phyloP scores from a whole-genome alignment of 805 yeast species.

The Huiozyma sinensis region DNA sequence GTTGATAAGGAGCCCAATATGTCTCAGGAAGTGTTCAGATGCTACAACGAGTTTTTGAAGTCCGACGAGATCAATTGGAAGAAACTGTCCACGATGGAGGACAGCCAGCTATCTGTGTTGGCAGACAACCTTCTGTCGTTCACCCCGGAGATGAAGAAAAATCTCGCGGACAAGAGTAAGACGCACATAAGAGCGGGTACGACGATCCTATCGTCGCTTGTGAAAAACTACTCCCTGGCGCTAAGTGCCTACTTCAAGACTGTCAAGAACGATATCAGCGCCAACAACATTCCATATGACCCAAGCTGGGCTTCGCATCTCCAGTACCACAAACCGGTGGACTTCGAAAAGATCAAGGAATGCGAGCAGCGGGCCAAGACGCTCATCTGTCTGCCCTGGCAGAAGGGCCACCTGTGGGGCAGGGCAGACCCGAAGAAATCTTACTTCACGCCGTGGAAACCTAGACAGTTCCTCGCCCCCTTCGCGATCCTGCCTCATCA shows the following conservation, averaged over 20 bases:
- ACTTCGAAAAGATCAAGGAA: slow-evolving; percentile 38
- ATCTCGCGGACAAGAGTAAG: slow-evolving; percentile 16
- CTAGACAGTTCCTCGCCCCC: slow-evolving; percentile 87
- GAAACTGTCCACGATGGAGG: slow-evolving; percentile 5
- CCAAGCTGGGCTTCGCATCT: slow-evolving; percentile 43
- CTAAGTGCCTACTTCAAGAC: slow-evolving; percentile 26
- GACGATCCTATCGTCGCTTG: slow-evolving; percentile 17
- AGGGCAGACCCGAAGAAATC: slow-evolving; percentile 66
- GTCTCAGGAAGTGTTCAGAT: slow-evolving; percentile 12
- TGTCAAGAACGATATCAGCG: slow-evolving; percentile 11
- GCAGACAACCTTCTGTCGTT: slow-evolving; percentile 13
- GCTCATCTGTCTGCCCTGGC: slow-evolving; percentile 67
- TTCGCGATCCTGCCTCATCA: slow-evolving; percentile 89
- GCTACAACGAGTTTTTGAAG: slow-evolving; percentile 17
- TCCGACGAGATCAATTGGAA: slow-evolving; percentile 12
- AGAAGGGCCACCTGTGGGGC: slow-evolving; percentile 62
- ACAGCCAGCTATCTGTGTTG: slow-evolving; percentile 8
- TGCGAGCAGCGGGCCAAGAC: slow-evolving; percentile 38
- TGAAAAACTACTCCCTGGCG: slow-evolving; percentile 14
- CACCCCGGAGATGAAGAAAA: slow-evolving; percentile 14
- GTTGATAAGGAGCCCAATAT: slow-evolving; percentile 27
- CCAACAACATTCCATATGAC: slow-evolving; percentile 32
- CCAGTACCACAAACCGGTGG: slow-evolving; percentile 31
- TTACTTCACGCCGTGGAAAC: slow-evolving; percentile 94
- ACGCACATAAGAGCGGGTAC: slow-evolving; percentile 19